These are phyloP conservation scores for Solanum pennellii DNA, from an alignment of 257 asterid genomes.

Conservation along the genomic window DNA sequence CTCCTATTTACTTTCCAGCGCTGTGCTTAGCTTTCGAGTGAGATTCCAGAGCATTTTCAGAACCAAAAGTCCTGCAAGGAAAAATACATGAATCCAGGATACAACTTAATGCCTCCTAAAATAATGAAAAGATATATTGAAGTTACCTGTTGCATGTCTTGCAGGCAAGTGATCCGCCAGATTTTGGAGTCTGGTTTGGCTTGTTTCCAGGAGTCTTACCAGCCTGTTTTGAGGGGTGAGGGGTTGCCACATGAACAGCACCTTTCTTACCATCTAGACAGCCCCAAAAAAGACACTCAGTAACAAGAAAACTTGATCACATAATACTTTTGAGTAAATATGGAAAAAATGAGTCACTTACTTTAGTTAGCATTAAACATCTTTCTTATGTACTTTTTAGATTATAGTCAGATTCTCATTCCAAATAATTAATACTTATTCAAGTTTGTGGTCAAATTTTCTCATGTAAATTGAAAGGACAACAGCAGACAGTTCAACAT, in stretches of 20 bases:
- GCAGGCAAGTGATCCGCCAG: conserved; percentile 50
- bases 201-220: conserved; percentile 60
- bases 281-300: neutral
- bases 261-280: conserved; percentile 65
- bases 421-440: neutral
- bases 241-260: conserved; percentile 70
- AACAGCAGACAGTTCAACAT: neutral
- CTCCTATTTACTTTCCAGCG: conserved; percentile 19
- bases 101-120: neutral
- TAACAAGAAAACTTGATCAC: neutral
- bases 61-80: conserved; percentile 36
- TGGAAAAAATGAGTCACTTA: neutral
- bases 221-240: conserved; percentile 74
- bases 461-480: neutral
- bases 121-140: neutral
- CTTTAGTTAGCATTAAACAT: neutral
- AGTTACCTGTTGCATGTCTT: conserved; percentile 47
- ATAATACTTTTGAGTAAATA: neutral
- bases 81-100: neutral
- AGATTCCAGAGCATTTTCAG: conserved; percentile 44
- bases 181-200: conserved; percentile 42
- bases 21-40: conserved; percentile 72
- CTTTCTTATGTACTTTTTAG: neutral
- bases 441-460: neutral
- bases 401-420: neutral